These are phyloP conservation scores for Lentinula lateritia DNA, from an alignment of 768 basidiomycete species.

Conservation along the genomic window DNA sequence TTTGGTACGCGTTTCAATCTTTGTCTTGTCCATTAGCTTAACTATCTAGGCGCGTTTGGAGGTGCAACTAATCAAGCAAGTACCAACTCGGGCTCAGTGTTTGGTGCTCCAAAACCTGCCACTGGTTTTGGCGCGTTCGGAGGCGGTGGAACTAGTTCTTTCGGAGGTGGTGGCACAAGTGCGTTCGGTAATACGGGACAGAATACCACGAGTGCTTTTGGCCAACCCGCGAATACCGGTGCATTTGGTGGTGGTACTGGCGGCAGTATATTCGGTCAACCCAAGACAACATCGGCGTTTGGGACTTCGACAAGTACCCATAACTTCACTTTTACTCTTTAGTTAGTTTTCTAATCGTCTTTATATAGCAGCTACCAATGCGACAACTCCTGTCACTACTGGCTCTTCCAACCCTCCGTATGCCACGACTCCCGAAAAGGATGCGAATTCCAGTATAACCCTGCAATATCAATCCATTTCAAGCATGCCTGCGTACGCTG, in stretches of 20 bases:
- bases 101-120: slow-evolving; percentile 26
- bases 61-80: slow-evolving; percentile 7
- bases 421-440: slow-evolving; percentile 58
- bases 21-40: slow-evolving; percentile 12
- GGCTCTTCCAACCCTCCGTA: slow-evolving; percentile 70
- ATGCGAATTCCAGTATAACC: slow-evolving; percentile 38
- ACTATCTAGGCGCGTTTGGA: slow-evolving; percentile 40
- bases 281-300: slow-evolving; percentile 3
- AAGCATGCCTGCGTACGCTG: slow-evolving; percentile 72
- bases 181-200: slow-evolving; percentile 10
- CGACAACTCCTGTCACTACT: slow-evolving; percentile 48
- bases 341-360: slow-evolving; percentile 16
- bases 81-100: slow-evolving; percentile 20
- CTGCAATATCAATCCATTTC: slow-evolving; percentile 80
- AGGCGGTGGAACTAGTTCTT: slow-evolving; percentile 21
- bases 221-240: slow-evolving; percentile 3
- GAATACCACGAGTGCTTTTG: not conserved
- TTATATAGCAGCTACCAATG: slow-evolving; percentile 24
- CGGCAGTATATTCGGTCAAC: slow-evolving; percentile 32
- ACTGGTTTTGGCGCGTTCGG: slow-evolving; percentile 31
- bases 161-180: slow-evolving; percentile 11
- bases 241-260: slow-evolving; percentile 4
- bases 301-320: not conserved
- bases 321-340: not conserved
- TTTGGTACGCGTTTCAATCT: slow-evolving; percentile 36